Evolutionary conservation across 441 rosid species (phyloP), one percentile per base, ranked within the genome.

Genomic region (Viola pubescens): DNA sequence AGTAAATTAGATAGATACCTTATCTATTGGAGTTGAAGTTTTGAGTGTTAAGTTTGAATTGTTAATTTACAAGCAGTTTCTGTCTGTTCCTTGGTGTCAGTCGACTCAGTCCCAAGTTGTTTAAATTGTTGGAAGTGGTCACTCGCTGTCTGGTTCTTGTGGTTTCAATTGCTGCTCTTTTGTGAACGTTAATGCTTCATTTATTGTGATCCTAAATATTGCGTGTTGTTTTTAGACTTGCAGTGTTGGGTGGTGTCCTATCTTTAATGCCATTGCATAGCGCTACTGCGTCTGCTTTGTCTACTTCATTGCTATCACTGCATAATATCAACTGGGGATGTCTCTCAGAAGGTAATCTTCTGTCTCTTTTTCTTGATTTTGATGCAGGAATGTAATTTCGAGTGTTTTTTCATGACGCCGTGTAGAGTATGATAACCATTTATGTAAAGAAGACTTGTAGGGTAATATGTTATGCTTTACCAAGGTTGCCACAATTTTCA

Each of bases 201-300:
- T 41, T 12, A 40, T 46, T 37, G 38, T 16, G 13, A 56, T 40
- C 26, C 48, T 45, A 52, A 8, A 48, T 54, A 16, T 16, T 43
- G 47, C 37, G 54, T 13, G 34, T 7, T 37, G 52, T 37, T 14
- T 55, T 61, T 49, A 60, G 81, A 10, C 96, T 90, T 2, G 79
- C 74, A 62, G 96, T 83, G 73, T 57, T 91, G 77, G 90, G 88
- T 45, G 92, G 80, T 34, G 90, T 79, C 4, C 59, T 77, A 16
- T 80, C 94, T 49, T 72, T 88, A 72, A 71, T 88, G 70, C 96
- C 96, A 6, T 70, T 88, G 64, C 98, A 88, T 70, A 83, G 78
- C 60, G 88, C 73, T 3, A 88, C 96, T 14, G 90, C 98, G 41
- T 83, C 98, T 58, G 77, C 98, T 6, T 81, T 91, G 84, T 82